phyloP scores from a whole-genome alignment of 202 grass and related monocot genomes.

The Setaria viridis region DNA sequence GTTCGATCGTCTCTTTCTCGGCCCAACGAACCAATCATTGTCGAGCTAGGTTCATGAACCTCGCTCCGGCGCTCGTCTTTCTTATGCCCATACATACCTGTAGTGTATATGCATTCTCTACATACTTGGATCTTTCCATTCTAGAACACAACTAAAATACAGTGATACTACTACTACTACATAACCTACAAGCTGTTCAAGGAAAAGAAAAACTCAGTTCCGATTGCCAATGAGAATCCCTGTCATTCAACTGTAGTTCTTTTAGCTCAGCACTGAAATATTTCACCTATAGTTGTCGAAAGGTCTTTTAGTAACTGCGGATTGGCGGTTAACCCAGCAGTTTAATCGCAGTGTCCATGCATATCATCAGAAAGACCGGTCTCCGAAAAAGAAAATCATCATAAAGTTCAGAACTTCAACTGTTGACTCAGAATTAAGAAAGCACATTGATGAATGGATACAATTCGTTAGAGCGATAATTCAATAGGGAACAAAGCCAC shows the following conservation, averaged over 20 bases:
- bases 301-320: neutral
- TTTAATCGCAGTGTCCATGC: neutral
- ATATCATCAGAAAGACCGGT: too few relatives aligned
- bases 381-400: too few relatives aligned
- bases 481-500: constrained; percentile 61
- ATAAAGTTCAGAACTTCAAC: too few relatives aligned
- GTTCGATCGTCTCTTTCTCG: constrained; percentile 34
- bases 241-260: neutral
- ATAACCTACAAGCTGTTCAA: too few relatives aligned
- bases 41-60: constrained; percentile 56
- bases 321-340: neutral
- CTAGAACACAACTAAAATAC: neutral
- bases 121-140: constrained; percentile 11
- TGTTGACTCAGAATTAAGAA: constrained; percentile 7
- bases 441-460: neutral
- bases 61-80: constrained; percentile 26
- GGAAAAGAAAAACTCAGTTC: neutral
- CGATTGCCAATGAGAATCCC: neutral
- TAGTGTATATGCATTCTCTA: neutral
- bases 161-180: neutral
- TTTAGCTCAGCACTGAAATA: neutral
- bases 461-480: constrained; percentile 38
- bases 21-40: constrained; percentile 59
- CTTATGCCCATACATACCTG: constrained; percentile 36
- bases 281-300: neutral